phyloP scores from a whole-genome alignment of 2,329 filamentous ascomycete species.

The Dryadomyces quercivorus region DNA sequence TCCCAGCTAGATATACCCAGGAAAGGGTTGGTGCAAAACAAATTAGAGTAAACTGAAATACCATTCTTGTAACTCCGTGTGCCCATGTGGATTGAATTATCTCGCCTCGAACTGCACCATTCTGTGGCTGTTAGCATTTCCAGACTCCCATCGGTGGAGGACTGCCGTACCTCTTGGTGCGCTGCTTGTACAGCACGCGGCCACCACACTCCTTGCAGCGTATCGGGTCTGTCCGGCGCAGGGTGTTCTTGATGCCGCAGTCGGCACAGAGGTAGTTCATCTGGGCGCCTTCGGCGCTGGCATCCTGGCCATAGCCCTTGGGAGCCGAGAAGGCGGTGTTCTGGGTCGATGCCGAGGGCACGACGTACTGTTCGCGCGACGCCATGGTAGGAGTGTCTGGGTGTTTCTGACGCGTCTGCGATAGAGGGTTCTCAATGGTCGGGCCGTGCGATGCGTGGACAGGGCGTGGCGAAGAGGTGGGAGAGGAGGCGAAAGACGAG shows the following conservation, averaged over 20 bases:
- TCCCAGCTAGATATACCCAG: neutral
- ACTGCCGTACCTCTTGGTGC: conserved; percentile 86
- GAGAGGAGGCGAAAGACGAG: no score
- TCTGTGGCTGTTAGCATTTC: conserved; percentile 32
- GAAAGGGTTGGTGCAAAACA: neutral
- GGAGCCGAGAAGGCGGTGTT: conserved; percentile 23
- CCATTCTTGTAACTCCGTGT: conserved; percentile 6
- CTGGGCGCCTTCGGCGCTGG: conserved; percentile 29
- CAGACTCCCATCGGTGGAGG: neutral
- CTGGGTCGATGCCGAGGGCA: conserved; percentile 42
- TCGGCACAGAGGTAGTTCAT: conserved; percentile 72
- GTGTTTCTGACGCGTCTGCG: neutral
- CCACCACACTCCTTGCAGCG: conserved; percentile 89
- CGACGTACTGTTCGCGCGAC: conserved; percentile 69
- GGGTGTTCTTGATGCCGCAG: conserved; percentile 64
- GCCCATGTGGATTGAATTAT: conserved; percentile 28
- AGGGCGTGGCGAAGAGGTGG: no score
- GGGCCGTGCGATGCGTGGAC: no score
- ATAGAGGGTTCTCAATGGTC: no score
- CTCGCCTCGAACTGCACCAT: conserved; percentile 99
- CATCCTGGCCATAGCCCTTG: conserved; percentile 20
- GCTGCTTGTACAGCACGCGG: conserved; percentile 91
- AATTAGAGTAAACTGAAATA: no score
- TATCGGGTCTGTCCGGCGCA: conserved; percentile 70
- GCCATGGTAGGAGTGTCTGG: conserved; percentile 5